Evolutionary conservation across 805 yeast genomes (phyloP).

Genomic region (Cyberlindnera xylosilytica): DNA sequence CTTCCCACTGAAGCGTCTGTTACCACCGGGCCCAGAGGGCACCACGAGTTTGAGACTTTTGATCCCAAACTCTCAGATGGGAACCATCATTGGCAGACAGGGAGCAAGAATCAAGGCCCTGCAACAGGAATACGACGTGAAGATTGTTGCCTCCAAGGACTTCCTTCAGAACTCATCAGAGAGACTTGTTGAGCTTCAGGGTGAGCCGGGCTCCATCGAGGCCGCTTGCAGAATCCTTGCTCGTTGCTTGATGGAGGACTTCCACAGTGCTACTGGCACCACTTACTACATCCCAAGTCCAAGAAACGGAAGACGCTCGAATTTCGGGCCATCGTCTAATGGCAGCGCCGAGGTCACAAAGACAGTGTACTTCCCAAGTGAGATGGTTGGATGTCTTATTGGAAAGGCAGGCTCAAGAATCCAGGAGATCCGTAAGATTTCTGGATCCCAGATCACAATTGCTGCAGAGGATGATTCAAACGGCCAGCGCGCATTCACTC

Average conservation of each 20-base stretch:
- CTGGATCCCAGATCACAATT: slow-evolving; percentile 78
- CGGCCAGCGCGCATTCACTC: slow-evolving; percentile 66
- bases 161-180: slow-evolving; percentile 79
- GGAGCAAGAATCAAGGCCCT: slow-evolving; percentile 79
- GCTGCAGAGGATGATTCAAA: slow-evolving; percentile 64
- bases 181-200: slow-evolving; percentile 84
- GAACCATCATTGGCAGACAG: slow-evolving; percentile 81
- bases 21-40: slow-evolving; percentile 49
- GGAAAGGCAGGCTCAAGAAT: slow-evolving; percentile 85
- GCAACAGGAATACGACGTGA: slow-evolving; percentile 64
- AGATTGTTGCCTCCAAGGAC: slow-evolving; percentile 85
- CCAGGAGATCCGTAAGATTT: slow-evolving; percentile 74
- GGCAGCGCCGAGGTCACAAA: slow-evolving; percentile 28
- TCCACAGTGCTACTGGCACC: slow-evolving; percentile 62
- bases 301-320: slow-evolving; percentile 10
- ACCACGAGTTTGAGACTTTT: slow-evolving; percentile 62
- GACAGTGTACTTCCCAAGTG: slow-evolving; percentile 63
- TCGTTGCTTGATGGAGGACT: slow-evolving; percentile 72
- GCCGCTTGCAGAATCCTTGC: slow-evolving; percentile 56
- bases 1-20: slow-evolving; percentile 59
- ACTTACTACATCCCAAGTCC: slow-evolving; percentile 44
- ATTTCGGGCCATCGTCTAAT: background rate
- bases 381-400: slow-evolving; percentile 84
- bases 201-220: slow-evolving; percentile 61
- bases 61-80: slow-evolving; percentile 83